Base-by-base conservation (phyloP, 768 basidiomycete genomes). In the Lentinus tigrinus region DNA sequence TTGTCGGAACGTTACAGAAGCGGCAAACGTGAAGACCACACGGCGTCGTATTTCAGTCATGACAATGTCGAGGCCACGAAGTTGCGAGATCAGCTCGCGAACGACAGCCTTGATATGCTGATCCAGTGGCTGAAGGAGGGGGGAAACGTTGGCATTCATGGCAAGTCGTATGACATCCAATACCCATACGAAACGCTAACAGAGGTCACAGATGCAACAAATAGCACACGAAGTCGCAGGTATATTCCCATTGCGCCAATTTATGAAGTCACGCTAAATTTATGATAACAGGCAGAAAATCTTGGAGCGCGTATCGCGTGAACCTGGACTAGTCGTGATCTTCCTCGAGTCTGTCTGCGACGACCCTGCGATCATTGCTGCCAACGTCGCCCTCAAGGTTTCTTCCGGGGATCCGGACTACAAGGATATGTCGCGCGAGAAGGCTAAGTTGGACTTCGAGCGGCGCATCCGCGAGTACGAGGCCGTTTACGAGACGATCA, bases 341-440 rank as follows among this genome's bases (percentile, higher is more conserved):
- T 99, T 98, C 73, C 84, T 99, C 47, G 97, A 99, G 76, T 95
- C 93, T 0, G 75, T 92, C 54, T 98, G 96, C 77, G 88, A 93
- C 71, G 95, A 99, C 73, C 95, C 95, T 1, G 87, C 83, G 1
- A 83, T 96, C 62, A 95, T 99, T 58, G 95, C 97, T 0, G 88
- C 95, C 19, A 99, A 99, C 68, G 87, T 99, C 42, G 94, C 92
- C 8, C 81, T 98, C 60, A 99, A 99, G 75, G 95, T 98, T 46
- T 85, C 85, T 56, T 94, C 92, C 1, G 97, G 97, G 19, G 97
- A 99, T 76, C 97, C 97, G 0, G 97, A 99, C 72, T 99, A 99
- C 77, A 90, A 91, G 67, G 88, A 92, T 65, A 90, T 84, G 73
- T 87, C 90, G 1, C 86, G 79, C 17, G 91, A 95, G 69, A 82